Conservation (phyloP, 345 rosid species). For the Populus davidiana region DNA sequence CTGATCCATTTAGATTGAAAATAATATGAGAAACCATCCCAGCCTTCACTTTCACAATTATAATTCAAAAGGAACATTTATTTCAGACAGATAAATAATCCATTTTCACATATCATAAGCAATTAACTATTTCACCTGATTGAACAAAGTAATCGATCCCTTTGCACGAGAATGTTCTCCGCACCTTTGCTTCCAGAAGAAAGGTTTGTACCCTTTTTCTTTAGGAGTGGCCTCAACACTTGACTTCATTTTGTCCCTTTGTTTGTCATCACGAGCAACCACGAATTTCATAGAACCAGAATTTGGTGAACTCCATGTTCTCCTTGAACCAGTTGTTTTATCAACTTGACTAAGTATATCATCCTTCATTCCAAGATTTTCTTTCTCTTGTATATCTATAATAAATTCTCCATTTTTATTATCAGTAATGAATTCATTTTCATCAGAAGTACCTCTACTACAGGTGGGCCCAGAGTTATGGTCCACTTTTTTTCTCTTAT, state of each 20-base stretch:
- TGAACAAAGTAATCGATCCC: slow-evolving; percentile 32
- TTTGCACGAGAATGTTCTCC: slow-evolving; percentile 40
- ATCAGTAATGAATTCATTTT: slow-evolving; percentile 22
- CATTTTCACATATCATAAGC: neutral
- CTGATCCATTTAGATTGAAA: neutral
- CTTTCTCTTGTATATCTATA: slow-evolving; percentile 40
- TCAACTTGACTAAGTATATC: slow-evolving; percentile 33
- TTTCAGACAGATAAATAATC: neutral
- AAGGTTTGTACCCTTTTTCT: slow-evolving; percentile 56
- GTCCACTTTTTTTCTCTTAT: slow-evolving; percentile 28
- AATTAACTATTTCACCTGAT: slow-evolving; percentile 39
- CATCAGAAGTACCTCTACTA: slow-evolving; percentile 26
- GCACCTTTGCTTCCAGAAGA: slow-evolving; percentile 53
- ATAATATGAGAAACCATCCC: neutral
- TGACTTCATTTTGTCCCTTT: slow-evolving; percentile 25
- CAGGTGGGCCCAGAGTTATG: slow-evolving; percentile 28
- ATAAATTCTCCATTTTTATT: slow-evolving; percentile 31
- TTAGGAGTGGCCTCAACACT: slow-evolving; percentile 58
- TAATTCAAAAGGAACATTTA: neutral
- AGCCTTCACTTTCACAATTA: neutral
- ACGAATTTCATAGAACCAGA: slow-evolving; percentile 55
- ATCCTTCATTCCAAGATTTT: slow-evolving; percentile 33
- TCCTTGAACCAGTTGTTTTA: slow-evolving; percentile 42
- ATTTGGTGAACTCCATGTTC: slow-evolving; percentile 68
- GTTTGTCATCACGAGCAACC: slow-evolving; percentile 39